These are phyloP conservation scores for Barnettozyma wickerhamii DNA, from an alignment of 805 yeast species.

Conservation along the genomic window DNA sequence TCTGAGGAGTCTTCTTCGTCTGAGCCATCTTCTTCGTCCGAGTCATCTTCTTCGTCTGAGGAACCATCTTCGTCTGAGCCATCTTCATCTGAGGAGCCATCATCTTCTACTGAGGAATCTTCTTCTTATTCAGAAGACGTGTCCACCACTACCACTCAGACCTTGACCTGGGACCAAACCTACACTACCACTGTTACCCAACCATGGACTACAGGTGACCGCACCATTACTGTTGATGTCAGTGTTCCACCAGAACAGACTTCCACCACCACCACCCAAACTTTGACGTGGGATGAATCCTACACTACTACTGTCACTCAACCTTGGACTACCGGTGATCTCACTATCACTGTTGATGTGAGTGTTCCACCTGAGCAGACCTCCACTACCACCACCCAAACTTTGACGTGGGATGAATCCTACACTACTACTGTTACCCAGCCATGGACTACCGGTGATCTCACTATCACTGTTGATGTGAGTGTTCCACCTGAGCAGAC, in stretches of 20 bases:
- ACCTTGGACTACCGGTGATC: conserved; percentile 12
- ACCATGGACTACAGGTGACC: conserved; percentile 11
- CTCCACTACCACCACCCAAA: conserved; percentile 1
- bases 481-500: conserved; percentile 1
- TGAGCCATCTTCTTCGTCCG: neutral
- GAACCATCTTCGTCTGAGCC: neutral
- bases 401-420: conserved; percentile 11
- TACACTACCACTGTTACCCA: conserved; percentile 11
- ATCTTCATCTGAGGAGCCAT: conserved; percentile 1
- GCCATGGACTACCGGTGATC: conserved; percentile 10
- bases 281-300: conserved; percentile 10
- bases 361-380: conserved; percentile 3
- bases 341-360: conserved; percentile 4
- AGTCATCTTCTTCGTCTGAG: neutral
- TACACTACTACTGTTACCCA: conserved; percentile 11
- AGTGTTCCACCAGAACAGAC: neutral
- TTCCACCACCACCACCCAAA: neutral
- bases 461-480: conserved; percentile 10
- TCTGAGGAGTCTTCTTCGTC: conserved; percentile 1
- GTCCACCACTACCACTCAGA: conserved; percentile 1
- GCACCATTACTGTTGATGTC: conserved; percentile 4
- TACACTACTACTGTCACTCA: conserved; percentile 11
- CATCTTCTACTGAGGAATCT: conserved; percentile 1
- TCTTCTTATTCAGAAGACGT: conserved; percentile 3
- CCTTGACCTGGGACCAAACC: conserved; percentile 10